These are phyloP conservation scores for Epichloe glyceriae DNA, from an alignment of 2,329 filamentous ascomycete species.

Conservation along the genomic window DNA sequence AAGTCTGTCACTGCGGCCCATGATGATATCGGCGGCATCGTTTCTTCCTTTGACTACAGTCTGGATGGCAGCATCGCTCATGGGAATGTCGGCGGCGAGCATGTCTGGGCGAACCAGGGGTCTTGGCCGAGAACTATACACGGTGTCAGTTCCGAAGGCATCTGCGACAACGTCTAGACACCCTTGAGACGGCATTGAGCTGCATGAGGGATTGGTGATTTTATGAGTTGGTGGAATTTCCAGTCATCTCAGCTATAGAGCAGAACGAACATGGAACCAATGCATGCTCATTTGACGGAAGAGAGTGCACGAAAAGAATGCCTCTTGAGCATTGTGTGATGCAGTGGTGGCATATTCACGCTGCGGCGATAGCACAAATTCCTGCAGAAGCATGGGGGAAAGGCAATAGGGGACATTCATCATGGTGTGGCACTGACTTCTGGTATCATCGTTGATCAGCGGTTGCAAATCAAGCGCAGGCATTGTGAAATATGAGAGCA, in stretches of 20 bases:
- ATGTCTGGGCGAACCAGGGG: constrained; percentile 82
- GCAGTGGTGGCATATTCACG: not conserved
- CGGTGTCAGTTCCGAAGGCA: constrained; percentile 9
- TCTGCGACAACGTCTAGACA: not conserved
- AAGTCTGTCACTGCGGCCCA: constrained; percentile 70
- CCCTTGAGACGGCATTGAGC: not conserved
- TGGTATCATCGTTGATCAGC: constrained; percentile 32
- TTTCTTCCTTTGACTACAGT: constrained; percentile 61
- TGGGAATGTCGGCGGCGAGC: constrained; percentile 75
- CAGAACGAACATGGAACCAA: no score
- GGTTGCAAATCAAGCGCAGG: constrained; percentile 27
- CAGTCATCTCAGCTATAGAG: no score
- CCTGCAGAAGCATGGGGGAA: not conserved
- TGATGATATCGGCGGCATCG: constrained; percentile 60
- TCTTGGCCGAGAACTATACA: constrained; percentile 77
- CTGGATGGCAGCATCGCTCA: constrained; percentile 45
- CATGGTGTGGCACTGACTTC: constrained; percentile 20
- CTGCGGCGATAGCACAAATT: not conserved
- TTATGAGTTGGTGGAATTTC: no score
- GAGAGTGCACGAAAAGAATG: no score
- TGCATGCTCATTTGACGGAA: no score
- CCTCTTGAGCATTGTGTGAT: not conserved
- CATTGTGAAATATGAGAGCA: constrained; percentile 19
- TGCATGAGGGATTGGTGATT: not conserved
- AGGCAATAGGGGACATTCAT: not conserved